These are phyloP conservation scores for Nothophoma quercina DNA, from an alignment of 2,329 filamentous ascomycete genomes.

Conservation along the genomic window DNA sequence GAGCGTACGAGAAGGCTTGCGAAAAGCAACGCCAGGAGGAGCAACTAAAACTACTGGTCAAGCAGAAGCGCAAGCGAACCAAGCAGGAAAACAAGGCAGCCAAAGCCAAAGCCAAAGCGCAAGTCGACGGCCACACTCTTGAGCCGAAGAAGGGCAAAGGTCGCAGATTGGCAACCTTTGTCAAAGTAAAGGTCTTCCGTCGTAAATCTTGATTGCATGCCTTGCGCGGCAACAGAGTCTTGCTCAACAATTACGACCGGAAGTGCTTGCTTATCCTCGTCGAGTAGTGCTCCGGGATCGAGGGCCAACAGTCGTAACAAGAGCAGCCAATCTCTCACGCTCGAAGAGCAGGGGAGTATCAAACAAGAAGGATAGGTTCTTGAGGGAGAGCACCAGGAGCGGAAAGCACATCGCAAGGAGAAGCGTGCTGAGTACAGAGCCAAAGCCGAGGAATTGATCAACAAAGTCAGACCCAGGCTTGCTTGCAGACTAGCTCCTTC, in stretches of 20 bases:
- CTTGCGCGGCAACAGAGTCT: slow-evolving; percentile 4
- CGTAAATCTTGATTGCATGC: slow-evolving; percentile 5
- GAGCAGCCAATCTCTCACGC: too few relatives aligned
- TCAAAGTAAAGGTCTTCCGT: slow-evolving; percentile 11
- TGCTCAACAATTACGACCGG: not conserved
- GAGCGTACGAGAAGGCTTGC: slow-evolving; percentile 4
- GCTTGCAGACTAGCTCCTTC: too few relatives aligned
- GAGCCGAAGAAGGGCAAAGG: slow-evolving; percentile 1
- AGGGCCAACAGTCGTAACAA: too few relatives aligned
- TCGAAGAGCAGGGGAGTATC: too few relatives aligned
- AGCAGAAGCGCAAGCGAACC: not conserved
- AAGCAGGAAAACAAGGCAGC: slow-evolving; percentile 2
- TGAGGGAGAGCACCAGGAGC: too few relatives aligned
- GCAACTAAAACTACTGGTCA: not conserved
- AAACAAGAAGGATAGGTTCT: too few relatives aligned
- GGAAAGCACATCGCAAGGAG: too few relatives aligned
- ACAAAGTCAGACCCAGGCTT: too few relatives aligned
- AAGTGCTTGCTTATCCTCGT: not conserved
- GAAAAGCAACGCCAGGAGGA: slow-evolving; percentile 9
- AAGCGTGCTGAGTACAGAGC: too few relatives aligned
- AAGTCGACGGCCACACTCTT: not conserved
- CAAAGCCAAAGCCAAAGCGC: slow-evolving; percentile 1
- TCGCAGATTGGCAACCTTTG: slow-evolving; percentile 1
- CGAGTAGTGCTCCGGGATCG: not conserved
- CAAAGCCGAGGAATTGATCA: too few relatives aligned